A percentile compares a stretch with the other conserved stretches of the same genome.
These are phyloP conservation scores for Arthonia radiata DNA, from an alignment of 495 filamentous ascomycete species.

Conservation along the genomic window DNA sequence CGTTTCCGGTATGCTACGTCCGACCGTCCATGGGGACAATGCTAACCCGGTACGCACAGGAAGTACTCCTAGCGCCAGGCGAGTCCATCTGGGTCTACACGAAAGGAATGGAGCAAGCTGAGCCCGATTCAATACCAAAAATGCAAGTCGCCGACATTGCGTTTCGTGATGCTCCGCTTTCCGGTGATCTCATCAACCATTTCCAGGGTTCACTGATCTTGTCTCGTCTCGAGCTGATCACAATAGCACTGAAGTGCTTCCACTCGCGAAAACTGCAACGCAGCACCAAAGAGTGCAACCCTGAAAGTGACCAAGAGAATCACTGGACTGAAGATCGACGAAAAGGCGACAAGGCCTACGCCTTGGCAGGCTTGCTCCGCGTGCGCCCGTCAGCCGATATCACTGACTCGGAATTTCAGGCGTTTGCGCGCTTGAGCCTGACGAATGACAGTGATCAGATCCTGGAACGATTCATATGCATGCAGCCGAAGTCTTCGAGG, in stretches of 20 bases:
- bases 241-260: slow-evolving; percentile 10
- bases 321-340: slow-evolving; percentile 7
- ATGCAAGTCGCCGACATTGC: slow-evolving; percentile 6
- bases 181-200: slow-evolving; percentile 17
- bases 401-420: slow-evolving; percentile 19
- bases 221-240: slow-evolving; percentile 13
- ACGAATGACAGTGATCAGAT: slow-evolving; percentile 19
- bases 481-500: slow-evolving; percentile 8
- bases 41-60: too few species aligned
- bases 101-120: slow-evolving; percentile 1
- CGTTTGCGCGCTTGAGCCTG: slow-evolving; percentile 16
- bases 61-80: too few species aligned
- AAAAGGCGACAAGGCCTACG: slow-evolving; percentile 18
- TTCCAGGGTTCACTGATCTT: slow-evolving; percentile 15
- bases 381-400: slow-evolving; percentile 12
- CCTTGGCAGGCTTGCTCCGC: slow-evolving; percentile 20
- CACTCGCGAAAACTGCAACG: slow-evolving; percentile 5
- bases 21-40: slow-evolving; percentile 7
- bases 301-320: too few species aligned
- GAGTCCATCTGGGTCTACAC: slow-evolving; percentile 9
- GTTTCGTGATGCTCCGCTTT: slow-evolving; percentile 6
- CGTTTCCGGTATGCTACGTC: slow-evolving; percentile 14
- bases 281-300: too few species aligned
- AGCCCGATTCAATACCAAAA: slow-evolving; percentile 1
- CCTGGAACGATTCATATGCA: slow-evolving; percentile 20